A percentile compares a stretch with the other conserved stretches of the same genome.
Evolutionary conservation across 768 basidiomycete species (phyloP).

Genomic region (Mycena vulgaris): DNA sequence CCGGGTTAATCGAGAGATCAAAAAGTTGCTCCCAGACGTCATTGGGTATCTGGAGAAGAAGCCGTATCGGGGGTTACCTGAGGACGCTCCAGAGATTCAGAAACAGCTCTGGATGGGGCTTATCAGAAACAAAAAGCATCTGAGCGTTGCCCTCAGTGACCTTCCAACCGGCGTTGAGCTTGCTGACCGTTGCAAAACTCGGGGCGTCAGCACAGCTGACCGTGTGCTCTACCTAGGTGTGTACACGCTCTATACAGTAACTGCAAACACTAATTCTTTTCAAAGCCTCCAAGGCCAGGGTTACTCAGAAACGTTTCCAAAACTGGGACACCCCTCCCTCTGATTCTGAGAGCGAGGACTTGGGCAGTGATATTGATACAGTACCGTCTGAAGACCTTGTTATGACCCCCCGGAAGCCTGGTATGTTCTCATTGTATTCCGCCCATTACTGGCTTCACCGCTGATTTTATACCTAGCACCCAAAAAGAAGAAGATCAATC

Average conservation of each 20-base stretch:
- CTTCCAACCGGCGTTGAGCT: conserved; percentile 9
- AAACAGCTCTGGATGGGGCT: not conserved
- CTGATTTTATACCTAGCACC: not conserved
- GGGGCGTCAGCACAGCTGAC: not conserved
- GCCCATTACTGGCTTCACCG: not conserved
- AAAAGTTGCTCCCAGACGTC: not conserved
- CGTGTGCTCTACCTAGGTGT: conserved; percentile 6
- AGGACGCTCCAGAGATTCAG: not conserved
- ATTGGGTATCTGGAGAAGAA: not conserved
- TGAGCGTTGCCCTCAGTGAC: not conserved
- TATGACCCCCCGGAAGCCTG: not conserved
- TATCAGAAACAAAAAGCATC: not conserved
- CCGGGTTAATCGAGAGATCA: not conserved
- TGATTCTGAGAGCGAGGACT: conserved; percentile 4
- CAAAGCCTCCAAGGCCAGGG: not conserved
- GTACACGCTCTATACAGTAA: not conserved
- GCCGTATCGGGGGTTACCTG: not conserved
- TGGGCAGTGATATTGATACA: conserved; percentile 15
- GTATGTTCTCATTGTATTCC: not conserved
- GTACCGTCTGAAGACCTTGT: not conserved
- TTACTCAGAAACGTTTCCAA: not conserved
- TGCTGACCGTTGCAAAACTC: not conserved
- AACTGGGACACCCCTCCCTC: not conserved
- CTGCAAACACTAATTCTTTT: too few species aligned
- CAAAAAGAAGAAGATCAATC: conserved; percentile 4